A percentile compares a stretch with the other conserved stretches of the same genome.
phyloP scores from a whole-genome alignment of 495 filamentous ascomycete genomes.

The Cladorrhinum samala region DNA sequence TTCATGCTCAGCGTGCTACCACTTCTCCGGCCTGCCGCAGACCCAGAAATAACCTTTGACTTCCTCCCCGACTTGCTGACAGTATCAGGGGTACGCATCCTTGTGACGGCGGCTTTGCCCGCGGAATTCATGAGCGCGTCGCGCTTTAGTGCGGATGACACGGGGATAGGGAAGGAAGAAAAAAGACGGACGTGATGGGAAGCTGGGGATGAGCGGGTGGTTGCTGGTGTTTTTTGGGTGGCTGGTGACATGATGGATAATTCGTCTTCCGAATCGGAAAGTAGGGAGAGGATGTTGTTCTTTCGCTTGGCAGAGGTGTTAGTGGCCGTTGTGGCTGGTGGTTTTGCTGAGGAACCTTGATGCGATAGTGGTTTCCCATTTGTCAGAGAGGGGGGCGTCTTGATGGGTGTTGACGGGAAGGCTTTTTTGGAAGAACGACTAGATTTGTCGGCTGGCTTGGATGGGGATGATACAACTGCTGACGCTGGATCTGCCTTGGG shows the following conservation, averaged over 20 bases:
- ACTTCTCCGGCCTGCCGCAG: neutral
- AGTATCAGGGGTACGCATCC: too few relatives aligned
- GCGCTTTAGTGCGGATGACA: neutral
- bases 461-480: neutral
- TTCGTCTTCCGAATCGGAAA: slow-evolving; percentile 26
- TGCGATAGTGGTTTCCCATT: neutral
- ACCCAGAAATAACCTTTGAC: too few relatives aligned
- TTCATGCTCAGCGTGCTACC: neutral
- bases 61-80: too few relatives aligned
- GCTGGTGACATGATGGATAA: slow-evolving; percentile 28
- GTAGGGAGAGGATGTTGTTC: slow-evolving; percentile 21
- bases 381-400: neutral
- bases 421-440: neutral
- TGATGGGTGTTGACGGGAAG: neutral
- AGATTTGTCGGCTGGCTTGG: neutral
- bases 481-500: neutral
- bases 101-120: neutral
- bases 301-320: slow-evolving; percentile 1
- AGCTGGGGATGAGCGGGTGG: neutral
- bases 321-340: neutral
- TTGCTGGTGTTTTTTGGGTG: neutral
- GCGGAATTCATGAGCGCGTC: neutral
- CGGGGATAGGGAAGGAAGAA: neutral
- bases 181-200: neutral
- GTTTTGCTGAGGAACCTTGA: neutral